Evolutionary conservation across 768 basidiomycete genomes (phyloP).

Genomic region (Phylloporus rhodoxanthus): DNA sequence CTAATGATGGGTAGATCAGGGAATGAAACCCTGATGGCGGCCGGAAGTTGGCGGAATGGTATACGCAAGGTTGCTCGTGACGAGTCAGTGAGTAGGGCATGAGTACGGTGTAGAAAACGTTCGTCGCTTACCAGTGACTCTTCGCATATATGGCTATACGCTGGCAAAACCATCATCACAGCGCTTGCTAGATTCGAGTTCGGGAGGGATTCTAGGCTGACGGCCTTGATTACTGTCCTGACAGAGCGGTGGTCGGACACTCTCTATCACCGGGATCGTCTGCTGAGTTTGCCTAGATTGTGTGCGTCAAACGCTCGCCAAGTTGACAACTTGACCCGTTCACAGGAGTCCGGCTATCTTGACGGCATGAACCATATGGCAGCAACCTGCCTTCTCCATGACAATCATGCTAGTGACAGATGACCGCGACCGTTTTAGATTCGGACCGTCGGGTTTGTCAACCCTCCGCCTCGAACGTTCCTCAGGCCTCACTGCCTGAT

Average conservation of each 20-base stretch:
- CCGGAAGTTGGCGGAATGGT: not conserved
- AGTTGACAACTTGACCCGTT: not conserved
- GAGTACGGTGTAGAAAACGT: not conserved
- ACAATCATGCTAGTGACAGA: not conserved
- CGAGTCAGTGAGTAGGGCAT: no score
- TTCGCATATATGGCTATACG: not conserved
- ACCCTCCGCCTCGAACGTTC: slow-evolving; percentile 2
- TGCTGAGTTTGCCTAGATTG: not conserved
- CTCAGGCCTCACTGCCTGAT: not conserved
- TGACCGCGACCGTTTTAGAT: not conserved
- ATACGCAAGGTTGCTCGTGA: not conserved
- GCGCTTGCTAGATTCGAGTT: not conserved
- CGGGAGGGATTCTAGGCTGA: not conserved
- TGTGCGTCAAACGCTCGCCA: not conserved
- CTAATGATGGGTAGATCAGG: not conserved
- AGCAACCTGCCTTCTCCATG: not conserved
- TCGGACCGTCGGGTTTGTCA: not conserved
- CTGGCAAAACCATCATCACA: not conserved
- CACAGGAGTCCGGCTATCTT: not conserved
- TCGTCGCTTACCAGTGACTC: not conserved
- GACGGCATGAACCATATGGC: not conserved
- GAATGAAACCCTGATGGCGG: not conserved
- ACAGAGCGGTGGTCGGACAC: not conserved
- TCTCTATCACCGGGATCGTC: not conserved
- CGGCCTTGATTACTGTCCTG: not conserved